Evolutionary conservation across 345 rosid genomes (phyloP).

Genomic region (Sisymbrium irio): DNA sequence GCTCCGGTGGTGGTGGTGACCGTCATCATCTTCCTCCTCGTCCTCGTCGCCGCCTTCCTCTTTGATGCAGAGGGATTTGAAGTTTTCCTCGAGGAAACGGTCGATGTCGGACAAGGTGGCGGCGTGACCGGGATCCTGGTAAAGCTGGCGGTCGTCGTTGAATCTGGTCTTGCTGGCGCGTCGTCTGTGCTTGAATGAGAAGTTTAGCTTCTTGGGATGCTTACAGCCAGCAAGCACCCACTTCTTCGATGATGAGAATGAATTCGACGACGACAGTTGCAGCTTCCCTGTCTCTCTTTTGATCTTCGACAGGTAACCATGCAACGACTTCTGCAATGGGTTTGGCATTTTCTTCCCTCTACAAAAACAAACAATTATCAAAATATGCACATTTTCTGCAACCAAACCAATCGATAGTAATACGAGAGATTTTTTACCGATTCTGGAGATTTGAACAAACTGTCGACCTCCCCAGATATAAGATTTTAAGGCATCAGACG

Average conservation of each 20-base stretch:
- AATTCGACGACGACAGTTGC: conserved; percentile 37
- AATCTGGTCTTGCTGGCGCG: conserved; percentile 6
- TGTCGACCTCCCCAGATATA: not conserved
- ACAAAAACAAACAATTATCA: not conserved
- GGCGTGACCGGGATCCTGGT: conserved; percentile 27
- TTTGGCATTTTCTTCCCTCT: conserved; percentile 48
- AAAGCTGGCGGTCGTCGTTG: conserved; percentile 5
- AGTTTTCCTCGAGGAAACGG: conserved; percentile 76
- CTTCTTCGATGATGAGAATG: conserved; percentile 42
- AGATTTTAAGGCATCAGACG: not conserved
- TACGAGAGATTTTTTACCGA: conserved; percentile 16
- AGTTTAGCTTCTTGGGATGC: conserved; percentile 64
- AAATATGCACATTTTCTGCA: too few relatives aligned
- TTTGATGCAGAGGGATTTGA: conserved; percentile 63
- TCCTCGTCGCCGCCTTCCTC: too few relatives aligned
- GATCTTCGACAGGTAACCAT: conserved; percentile 58
- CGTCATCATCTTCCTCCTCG: not conserved
- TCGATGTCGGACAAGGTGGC: conserved; percentile 83
- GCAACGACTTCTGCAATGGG: conserved; percentile 60
- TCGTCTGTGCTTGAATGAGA: conserved; percentile 34
- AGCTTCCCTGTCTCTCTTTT: conserved; percentile 41
- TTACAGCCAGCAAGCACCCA: conserved; percentile 55
- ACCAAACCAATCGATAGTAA: not conserved
- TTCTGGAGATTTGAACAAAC: not conserved
- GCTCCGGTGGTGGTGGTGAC: not conserved